A percentile compares a stretch with the other conserved stretches of the same genome.
phyloP scores from a whole-genome alignment of 768 basidiomycete species.

The Suillus placidus region DNA sequence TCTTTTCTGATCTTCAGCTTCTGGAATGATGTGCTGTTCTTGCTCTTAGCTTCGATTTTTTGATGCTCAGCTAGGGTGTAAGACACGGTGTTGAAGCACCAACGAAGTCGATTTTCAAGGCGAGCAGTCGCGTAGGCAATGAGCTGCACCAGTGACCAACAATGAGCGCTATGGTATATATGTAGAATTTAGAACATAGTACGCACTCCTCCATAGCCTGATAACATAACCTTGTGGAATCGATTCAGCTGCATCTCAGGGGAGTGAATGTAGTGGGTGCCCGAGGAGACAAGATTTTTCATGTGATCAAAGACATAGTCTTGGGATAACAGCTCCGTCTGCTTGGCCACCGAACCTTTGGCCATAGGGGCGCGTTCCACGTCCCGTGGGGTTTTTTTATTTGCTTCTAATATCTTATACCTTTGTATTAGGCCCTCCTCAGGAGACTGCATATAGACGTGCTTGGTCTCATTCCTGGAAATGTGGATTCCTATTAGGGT shows the following conservation, averaged over 20 bases:
- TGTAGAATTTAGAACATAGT: not conserved
- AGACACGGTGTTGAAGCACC: no score
- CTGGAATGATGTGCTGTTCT: no score
- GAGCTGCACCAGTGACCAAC: not conserved
- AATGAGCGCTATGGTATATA: not conserved
- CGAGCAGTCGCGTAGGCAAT: not conserved
- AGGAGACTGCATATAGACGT: not conserved
- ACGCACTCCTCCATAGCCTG: constrained; percentile 1
- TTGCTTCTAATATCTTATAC: not conserved
- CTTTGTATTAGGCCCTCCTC: constrained; percentile 6
- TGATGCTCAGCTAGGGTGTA: no score
- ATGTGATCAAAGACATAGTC: constrained; percentile 3
- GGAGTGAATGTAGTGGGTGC: constrained; percentile 4
- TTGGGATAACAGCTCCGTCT: constrained; percentile 1
- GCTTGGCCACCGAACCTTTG: constrained; percentile 1
- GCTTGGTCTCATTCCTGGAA: no score
- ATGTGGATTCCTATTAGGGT: not conserved
- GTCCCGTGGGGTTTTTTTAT: not conserved
- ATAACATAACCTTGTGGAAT: constrained; percentile 1
- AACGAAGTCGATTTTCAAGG: constrained; percentile 1
- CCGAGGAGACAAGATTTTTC: not conserved
- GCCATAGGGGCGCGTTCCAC: not conserved
- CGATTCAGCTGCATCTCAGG: not conserved
- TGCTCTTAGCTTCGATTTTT: no score
- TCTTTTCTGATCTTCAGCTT: no score